Evolutionary conservation across 2,329 filamentous ascomycete genomes (phyloP).

Genomic region (Aspergillus eucalypticola): DNA sequence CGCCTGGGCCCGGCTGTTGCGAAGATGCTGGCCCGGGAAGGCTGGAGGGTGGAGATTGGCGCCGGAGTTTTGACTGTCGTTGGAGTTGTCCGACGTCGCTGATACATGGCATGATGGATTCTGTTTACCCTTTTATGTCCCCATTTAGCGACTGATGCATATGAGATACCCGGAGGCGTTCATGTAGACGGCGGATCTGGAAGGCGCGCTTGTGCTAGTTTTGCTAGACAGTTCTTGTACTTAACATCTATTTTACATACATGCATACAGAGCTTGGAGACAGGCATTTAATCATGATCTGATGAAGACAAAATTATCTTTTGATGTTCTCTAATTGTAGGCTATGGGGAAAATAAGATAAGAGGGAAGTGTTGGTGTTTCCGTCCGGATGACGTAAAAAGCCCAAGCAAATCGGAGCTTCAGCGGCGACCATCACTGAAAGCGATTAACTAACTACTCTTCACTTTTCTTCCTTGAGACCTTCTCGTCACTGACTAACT

Average conservation of each 20-base stretch:
- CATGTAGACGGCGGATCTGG: neutral
- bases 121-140: neutral
- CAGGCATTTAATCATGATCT: neutral
- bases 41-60: constrained; percentile 77
- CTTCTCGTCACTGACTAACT: neutral
- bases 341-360: too few relatives aligned
- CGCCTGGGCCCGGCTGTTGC: constrained; percentile 78
- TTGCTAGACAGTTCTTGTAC: neutral
- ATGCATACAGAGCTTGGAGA: neutral
- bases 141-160: neutral
- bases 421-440: neutral
- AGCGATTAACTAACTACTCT: neutral
- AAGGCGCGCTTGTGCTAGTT: neutral
- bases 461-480: neutral
- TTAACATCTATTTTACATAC: neutral
- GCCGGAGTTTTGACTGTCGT: constrained; percentile 70
- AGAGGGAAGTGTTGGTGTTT: neutral
- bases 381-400: constrained; percentile 9
- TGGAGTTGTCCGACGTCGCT: constrained; percentile 51
- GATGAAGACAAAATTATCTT: neutral
- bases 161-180: constrained; percentile 21
- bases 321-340: neutral
- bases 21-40: constrained; percentile 70
- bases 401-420: neutral
- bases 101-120: constrained; percentile 1